Evolutionary conservation across 495 filamentous ascomycete genomes (phyloP), one percentile per base, ranked within the genome.

Genomic region (Neurospora pannonica): DNA sequence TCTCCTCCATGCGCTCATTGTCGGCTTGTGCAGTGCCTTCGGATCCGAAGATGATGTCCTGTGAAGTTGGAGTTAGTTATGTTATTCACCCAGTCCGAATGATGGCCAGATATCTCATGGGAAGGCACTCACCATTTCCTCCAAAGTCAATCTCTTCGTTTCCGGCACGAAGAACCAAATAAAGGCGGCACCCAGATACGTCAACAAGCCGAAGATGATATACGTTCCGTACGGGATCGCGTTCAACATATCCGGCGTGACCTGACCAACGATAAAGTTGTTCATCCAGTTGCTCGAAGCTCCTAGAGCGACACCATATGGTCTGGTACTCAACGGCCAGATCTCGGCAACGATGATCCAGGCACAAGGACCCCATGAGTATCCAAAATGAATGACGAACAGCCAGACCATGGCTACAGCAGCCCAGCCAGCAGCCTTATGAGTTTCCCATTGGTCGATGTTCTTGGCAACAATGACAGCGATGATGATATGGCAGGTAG

Each of bases 331-430:
- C 10, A 94, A 81, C 3, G 92, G 92, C 91, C 90, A 95, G 75
- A 94, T 89, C 80, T 95, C 92, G 21, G 90, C 87, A 48, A 93
- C 87, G 76, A 90, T 85, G 72, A 90, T 89, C 93, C 92, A 94
- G 9, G 90, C 86, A 78, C 90, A 91, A 39, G 88, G 89, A 0
- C 90, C 91, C 91, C 90, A 93, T 39, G 86, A 90, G 81, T 92
- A 94, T 37, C 91, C 92, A 78, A 95, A 96, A 78, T 93, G 91
- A 54, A 93, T 83, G 77, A 94, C 91, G 77, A 93, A 96, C 38
- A 95, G 86, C 87, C 92, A 96, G 73, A 96, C 91, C 86, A 95
- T 93, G 73, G 85, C 89, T 21, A 94, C 90, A 8, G 91, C 92
- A 5, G 86, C 92, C 92, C 93, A 96, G 0, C 92, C 93, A 8